Percentiles rank a stretch among this genome's conserved stretches.
Conservation (phyloP, 345 rosid genomes). For the Boechera stricta region DNA sequence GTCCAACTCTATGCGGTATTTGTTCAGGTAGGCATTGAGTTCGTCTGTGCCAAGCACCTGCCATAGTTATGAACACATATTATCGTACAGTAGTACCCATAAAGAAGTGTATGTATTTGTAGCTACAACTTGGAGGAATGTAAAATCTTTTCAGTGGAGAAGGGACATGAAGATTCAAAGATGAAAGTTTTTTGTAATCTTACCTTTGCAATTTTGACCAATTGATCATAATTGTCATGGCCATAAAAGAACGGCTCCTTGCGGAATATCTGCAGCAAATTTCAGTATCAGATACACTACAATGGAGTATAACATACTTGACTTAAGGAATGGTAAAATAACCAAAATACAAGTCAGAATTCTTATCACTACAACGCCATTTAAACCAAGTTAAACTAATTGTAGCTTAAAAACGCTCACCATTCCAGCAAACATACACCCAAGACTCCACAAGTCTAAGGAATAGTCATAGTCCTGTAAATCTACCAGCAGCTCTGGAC, state of each 20-base stretch:
- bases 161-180: slow-evolving; percentile 4
- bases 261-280: slow-evolving; percentile 80
- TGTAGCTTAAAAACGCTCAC: slow-evolving; percentile 49
- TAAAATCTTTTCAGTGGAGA: not conserved
- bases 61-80: slow-evolving; percentile 9
- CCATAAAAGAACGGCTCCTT: slow-evolving; percentile 99
- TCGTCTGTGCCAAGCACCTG: slow-evolving; percentile 97
- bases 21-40: slow-evolving; percentile 75
- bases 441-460: slow-evolving; percentile 97
- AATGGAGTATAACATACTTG: not conserved
- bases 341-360: not conserved
- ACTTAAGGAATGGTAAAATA: not conserved
- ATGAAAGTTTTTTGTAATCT: slow-evolving; percentile 12
- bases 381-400: slow-evolving; percentile 17
- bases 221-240: slow-evolving; percentile 96
- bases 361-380: not conserved
- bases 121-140: slow-evolving; percentile 4
- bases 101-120: not conserved
- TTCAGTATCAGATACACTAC: slow-evolving; percentile 43
- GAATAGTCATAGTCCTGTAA: slow-evolving; percentile 98
- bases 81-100: not conserved
- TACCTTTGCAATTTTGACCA: slow-evolving; percentile 98
- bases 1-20: slow-evolving; percentile 88
- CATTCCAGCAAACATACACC: slow-evolving; percentile 99
- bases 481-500: slow-evolving; percentile 98